Conservation (phyloP, 805 yeast genomes). For the Candida caryicola region DNA sequence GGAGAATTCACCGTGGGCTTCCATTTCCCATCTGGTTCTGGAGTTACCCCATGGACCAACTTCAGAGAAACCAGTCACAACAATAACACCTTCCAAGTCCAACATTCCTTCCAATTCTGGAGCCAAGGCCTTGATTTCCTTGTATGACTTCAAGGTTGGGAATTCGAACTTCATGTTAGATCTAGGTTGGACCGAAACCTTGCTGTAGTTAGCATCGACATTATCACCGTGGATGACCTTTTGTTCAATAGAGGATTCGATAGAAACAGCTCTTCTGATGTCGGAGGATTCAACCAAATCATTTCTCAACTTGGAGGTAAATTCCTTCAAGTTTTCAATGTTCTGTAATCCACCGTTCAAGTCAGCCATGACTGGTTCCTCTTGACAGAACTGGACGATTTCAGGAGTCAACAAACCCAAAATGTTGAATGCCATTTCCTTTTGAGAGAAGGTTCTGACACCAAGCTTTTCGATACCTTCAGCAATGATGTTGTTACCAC, state of each 20-base stretch:
- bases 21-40: conserved; percentile 99
- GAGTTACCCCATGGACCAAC: conserved; percentile 99
- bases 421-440: conserved; percentile 98
- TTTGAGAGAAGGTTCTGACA: conserved; percentile 96
- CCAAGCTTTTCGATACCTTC: conserved; percentile 95
- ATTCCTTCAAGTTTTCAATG: conserved; percentile 86
- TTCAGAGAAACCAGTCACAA: conserved; percentile 96
- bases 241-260: conserved; percentile 88
- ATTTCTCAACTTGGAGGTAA: conserved; percentile 74
- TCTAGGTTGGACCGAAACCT: conserved; percentile 82
- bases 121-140: conserved; percentile 63
- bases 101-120: conserved; percentile 85
- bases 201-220: conserved; percentile 81
- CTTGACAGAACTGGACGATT: conserved; percentile 83
- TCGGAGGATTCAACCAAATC: conserved; percentile 81
- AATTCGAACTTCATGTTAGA: conserved; percentile 92
- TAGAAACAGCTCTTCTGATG: conserved; percentile 90
- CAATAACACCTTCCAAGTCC: conserved; percentile 88
- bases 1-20: conserved; percentile 89
- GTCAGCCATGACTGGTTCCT: conserved; percentile 94
- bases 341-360: conserved; percentile 98
- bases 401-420: conserved; percentile 90
- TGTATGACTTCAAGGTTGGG: conserved; percentile 82
- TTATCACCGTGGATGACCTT: conserved; percentile 79
- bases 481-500: conserved; percentile 94